These are phyloP conservation scores for Suillus paluster DNA, from an alignment of 768 basidiomycete species.

Conservation along the genomic window DNA sequence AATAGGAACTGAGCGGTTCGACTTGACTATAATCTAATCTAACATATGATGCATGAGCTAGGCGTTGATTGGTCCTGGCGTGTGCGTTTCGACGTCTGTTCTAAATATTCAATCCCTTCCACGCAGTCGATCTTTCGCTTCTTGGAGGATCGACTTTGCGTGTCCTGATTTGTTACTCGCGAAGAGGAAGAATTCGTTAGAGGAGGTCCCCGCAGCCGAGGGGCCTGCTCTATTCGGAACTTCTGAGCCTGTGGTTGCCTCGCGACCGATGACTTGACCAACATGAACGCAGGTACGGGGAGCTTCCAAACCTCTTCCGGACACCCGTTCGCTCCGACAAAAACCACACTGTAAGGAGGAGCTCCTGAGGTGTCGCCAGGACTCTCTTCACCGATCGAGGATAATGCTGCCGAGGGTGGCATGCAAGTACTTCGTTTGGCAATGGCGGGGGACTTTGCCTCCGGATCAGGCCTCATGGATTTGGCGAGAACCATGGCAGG, in stretches of 20 bases:
- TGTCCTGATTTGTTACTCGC: background rate
- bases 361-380: background rate
- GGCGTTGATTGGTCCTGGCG: background rate
- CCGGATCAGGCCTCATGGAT: background rate
- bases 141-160: background rate
- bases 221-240: constrained; percentile 1
- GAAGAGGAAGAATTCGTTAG: background rate
- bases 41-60: constrained; percentile 6
- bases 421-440: background rate
- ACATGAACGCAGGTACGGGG: constrained; percentile 2
- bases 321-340: constrained; percentile 4
- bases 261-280: constrained; percentile 3
- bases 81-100: background rate
- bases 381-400: background rate
- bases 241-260: constrained; percentile 7
- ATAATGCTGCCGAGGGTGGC: background rate
- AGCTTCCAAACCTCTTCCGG: constrained; percentile 5
- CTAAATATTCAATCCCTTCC: background rate
- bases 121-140: constrained; percentile 3
- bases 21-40: constrained; percentile 1
- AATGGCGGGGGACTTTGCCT: background rate
- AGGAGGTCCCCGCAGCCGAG: constrained; percentile 4
- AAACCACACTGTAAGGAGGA: constrained; percentile 1
- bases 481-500: background rate
- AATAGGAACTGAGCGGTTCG: background rate